Conservation (phyloP, 495 filamentous ascomycete genomes). For the Aspergillus kassunensis region DNA sequence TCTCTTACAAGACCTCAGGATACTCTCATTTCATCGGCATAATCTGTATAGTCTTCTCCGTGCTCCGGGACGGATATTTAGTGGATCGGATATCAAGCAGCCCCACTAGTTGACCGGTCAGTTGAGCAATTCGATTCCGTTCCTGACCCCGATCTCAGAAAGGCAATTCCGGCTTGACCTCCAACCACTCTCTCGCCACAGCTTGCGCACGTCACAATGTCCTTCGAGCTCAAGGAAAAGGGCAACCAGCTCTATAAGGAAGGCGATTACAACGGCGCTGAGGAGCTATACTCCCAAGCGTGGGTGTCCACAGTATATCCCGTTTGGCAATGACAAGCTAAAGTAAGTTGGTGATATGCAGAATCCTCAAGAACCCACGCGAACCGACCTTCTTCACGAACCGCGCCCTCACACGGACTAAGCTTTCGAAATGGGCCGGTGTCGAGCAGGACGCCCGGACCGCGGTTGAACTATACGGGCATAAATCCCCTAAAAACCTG, state of each 20-base stretch:
- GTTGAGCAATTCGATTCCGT: background rate
- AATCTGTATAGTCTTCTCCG: too few relatives aligned
- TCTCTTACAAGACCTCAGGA: background rate
- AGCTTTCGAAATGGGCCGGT: conserved; percentile 64
- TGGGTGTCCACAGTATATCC: conserved; percentile 32
- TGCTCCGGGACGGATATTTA: too few relatives aligned
- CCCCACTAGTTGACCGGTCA: conserved; percentile 10
- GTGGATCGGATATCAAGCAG: conserved; percentile 7
- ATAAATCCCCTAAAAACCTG: conserved; percentile 48
- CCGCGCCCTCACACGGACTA: conserved; percentile 78
- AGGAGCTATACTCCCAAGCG: conserved; percentile 82
- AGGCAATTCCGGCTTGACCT: background rate
- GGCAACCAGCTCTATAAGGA: conserved; percentile 54
- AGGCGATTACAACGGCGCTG: conserved; percentile 70
- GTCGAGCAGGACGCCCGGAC: conserved; percentile 75
- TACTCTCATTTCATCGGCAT: background rate
- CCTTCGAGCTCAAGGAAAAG: conserved; percentile 42
- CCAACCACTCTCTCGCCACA: background rate
- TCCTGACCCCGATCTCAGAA: background rate
- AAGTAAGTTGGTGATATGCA: conserved; percentile 10
- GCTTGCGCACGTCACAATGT: conserved; percentile 29
- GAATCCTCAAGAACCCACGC: conserved; percentile 45
- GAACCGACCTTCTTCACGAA: conserved; percentile 67
- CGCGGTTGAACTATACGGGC: conserved; percentile 61
- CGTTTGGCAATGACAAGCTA: background rate